Evolutionary conservation across 331 rosid species (phyloP).

Genomic region (Arachis monticola): DNA sequence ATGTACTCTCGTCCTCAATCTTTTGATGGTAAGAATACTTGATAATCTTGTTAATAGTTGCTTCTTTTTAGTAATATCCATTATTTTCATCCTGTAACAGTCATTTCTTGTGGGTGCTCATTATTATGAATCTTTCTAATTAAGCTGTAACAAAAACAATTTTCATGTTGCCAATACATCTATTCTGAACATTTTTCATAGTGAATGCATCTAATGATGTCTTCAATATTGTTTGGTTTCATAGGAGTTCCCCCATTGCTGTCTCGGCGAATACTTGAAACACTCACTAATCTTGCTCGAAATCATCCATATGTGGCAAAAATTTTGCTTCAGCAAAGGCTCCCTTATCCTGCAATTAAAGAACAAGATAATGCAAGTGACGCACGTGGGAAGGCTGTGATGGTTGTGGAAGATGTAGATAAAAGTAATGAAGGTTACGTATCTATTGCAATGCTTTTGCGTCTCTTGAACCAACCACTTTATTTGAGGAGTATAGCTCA

Average conservation of each 20-base stretch:
- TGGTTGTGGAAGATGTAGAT: slow-evolving; percentile 68
- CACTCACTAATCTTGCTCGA: slow-evolving; percentile 92
- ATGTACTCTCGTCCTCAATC: slow-evolving; percentile 94
- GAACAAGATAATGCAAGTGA: slow-evolving; percentile 55
- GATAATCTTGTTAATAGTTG: slow-evolving; percentile 15
- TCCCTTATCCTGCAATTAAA: slow-evolving; percentile 51
- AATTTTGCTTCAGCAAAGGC: slow-evolving; percentile 66
- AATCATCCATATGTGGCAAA: slow-evolving; percentile 90
- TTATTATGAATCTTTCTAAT: slow-evolving; percentile 13
- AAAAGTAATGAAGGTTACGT: slow-evolving; percentile 56
- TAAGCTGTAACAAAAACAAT: background rate
- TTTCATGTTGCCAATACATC: background rate
- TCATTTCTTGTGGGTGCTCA: slow-evolving; percentile 11
- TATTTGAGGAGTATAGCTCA: slow-evolving; percentile 96
- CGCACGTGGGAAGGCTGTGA: slow-evolving; percentile 79
- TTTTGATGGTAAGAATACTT: slow-evolving; percentile 74
- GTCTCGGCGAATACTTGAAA: slow-evolving; percentile 91
- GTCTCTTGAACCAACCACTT: slow-evolving; percentile 90
- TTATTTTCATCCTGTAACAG: background rate
- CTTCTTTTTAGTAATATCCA: background rate
- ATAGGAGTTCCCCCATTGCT: slow-evolving; percentile 97
- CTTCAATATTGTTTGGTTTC: slow-evolving; percentile 36
- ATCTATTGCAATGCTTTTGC: slow-evolving; percentile 79
- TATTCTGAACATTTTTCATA: background rate
- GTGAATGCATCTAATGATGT: slow-evolving; percentile 9